These are phyloP conservation scores for Suillus luteus DNA, from an alignment of 768 basidiomycete species.

Conservation along the genomic window DNA sequence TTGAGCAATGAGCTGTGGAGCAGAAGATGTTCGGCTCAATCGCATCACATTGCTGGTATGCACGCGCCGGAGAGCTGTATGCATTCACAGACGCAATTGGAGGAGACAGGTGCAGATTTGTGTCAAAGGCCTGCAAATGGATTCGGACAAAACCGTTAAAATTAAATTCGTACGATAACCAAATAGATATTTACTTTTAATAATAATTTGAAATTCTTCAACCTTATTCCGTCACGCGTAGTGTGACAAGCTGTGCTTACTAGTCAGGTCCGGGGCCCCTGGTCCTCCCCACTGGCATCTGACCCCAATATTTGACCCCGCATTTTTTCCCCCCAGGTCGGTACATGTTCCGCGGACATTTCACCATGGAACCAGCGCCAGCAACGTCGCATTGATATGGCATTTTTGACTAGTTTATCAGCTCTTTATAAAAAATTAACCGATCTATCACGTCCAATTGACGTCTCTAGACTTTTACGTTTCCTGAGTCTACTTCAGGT, in stretches of 20 bases:
- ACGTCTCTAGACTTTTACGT: conserved; percentile 16
- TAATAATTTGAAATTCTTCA: conserved; percentile 24
- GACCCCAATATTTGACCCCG: conserved; percentile 11
- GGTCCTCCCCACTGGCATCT: neutral
- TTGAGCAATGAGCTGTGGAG: conserved; percentile 7
- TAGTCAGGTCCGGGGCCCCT: conserved; percentile 2
- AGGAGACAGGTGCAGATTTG: conserved; percentile 1
- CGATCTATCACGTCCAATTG: conserved; percentile 5
- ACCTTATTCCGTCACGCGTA: conserved; percentile 10
- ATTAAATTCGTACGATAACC: conserved; percentile 17
- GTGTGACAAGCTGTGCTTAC: conserved; percentile 1
- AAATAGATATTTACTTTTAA: conserved; percentile 11
- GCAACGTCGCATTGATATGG: neutral
- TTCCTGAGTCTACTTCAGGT: conserved; percentile 16
- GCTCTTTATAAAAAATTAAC: neutral
- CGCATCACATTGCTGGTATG: conserved; percentile 40
- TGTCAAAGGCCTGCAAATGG: conserved; percentile 26
- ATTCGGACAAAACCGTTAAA: conserved; percentile 1
- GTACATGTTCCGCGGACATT: conserved; percentile 1
- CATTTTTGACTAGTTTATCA: neutral
- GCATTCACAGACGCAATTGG: conserved; percentile 31
- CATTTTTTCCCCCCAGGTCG: conserved; percentile 5
- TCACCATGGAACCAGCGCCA: neutral
- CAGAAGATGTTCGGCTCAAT: conserved; percentile 13
- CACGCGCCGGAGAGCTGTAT: conserved; percentile 26